Base-by-base conservation (phyloP, 139 green algal species). In the Chlamydomonas applanata region DNA sequence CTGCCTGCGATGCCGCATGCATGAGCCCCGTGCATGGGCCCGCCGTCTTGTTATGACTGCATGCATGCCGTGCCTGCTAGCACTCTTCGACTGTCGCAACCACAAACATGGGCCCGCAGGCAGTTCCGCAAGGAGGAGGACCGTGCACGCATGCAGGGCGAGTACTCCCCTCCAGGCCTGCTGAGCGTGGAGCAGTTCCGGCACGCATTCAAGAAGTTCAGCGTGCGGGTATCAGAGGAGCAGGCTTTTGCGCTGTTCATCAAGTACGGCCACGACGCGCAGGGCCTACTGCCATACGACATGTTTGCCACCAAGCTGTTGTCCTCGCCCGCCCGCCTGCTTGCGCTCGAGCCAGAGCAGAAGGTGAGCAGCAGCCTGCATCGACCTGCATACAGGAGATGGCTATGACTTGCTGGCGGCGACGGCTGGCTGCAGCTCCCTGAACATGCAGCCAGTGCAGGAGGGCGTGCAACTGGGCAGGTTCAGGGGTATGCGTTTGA, bases 281-380 rank as follows among this genome's bases (percentile, higher is more conserved):
- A 90, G 74, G 83, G 83, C 7, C 49, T 85, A 34, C 70, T 90
- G 59, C 87, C 87, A 5, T 86, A 86, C 53, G 81, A 89, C 60
- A 72, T 87, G 36, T 88, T 87, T 77, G 78, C 76, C 25, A 65
- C 78, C 5, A 85, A 82, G 64, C 78, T 88, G 72, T 75, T 86
- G 22, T 63, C 69, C 25, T 83, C 72, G 33, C 79, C 79, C 20
- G 72, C 82, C 20, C 65, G 82, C n/a, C 66, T 91, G 63, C 73
- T 91, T 62, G 86, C 80, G 3, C 33, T 91, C 44, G 83, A 86
- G 76, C 77, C 79, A 29, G 74, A 86, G 29, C 82, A 90, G 53
- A 85, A 83, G 80, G 83, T 85, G 67, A 3, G 46, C 1, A 25
- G 16, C 3, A 34, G 4, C 11, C 3, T 13, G 7, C n/a, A 34